Conservation (phyloP, 2,329 filamentous ascomycete genomes). For the Paracoccidioides brasiliensis region DNA sequence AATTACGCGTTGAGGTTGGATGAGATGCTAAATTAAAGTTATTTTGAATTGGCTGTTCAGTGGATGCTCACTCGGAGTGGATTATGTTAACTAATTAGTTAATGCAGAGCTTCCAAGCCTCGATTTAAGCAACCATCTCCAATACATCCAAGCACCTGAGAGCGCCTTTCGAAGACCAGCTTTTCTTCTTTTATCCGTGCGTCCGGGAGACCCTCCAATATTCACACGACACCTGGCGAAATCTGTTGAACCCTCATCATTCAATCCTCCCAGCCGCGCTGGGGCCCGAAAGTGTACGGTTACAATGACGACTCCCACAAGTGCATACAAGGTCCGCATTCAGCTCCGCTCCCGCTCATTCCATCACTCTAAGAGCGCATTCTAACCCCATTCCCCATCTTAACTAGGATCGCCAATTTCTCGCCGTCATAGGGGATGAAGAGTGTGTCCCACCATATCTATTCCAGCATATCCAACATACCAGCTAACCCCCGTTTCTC, state of each 20-base stretch:
- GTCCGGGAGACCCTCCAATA: background rate
- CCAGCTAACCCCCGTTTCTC: background rate
- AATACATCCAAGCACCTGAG: too few relatives aligned
- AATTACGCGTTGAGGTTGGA: too few relatives aligned
- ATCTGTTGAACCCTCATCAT: background rate
- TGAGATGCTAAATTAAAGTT: too few relatives aligned
- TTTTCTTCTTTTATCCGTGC: background rate
- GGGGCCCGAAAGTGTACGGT: background rate
- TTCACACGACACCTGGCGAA: background rate
- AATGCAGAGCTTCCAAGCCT: too few relatives aligned
- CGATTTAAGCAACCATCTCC: too few relatives aligned
- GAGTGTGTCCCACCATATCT: slow-evolving; percentile 30
- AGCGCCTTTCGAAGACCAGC: too few relatives aligned
- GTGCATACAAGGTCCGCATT: slow-evolving; percentile 42
- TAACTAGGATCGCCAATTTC: slow-evolving; percentile 70
- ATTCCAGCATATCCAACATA: background rate
- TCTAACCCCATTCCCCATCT: slow-evolving; percentile 4
- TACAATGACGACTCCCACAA: slow-evolving; percentile 46
- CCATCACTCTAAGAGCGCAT: background rate
- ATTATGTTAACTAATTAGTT: too few relatives aligned
- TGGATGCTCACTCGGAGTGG: too few relatives aligned
- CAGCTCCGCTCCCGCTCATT: background rate
- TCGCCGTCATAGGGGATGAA: slow-evolving; percentile 97
- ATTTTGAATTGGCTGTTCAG: too few relatives aligned
- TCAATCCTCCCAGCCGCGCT: background rate